Evolutionary conservation across 1,284 basidiomycete genomes (phyloP).

Genomic region (Sanghuangporus sanghuang): DNA sequence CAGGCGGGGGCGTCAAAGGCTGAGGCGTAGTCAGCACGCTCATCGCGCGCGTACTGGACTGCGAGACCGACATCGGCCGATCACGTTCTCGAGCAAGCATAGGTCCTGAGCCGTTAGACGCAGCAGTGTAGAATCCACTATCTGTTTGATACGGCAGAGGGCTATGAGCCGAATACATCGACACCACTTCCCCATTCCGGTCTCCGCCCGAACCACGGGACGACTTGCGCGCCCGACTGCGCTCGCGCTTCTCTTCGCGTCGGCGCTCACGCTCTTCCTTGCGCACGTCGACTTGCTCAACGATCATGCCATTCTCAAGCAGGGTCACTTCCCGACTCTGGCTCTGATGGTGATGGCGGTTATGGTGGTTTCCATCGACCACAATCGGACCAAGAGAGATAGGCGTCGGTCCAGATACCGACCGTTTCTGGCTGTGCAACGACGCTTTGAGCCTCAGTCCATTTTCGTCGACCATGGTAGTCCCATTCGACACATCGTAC

Average conservation of each 20-base stretch:
- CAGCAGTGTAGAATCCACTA: conserved; percentile 38
- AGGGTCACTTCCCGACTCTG: conserved; percentile 64
- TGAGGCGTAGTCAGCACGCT: conserved; percentile 47
- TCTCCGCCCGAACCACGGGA: conserved; percentile 43
- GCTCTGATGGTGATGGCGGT: conserved; percentile 10
- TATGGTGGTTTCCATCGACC: conserved; percentile 6
- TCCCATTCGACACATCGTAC: conserved; percentile 51
- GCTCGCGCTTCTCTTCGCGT: conserved; percentile 52
- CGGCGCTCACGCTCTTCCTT: conserved; percentile 69
- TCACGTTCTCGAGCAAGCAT: conserved; percentile 11
- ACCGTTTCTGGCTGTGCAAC: conserved; percentile 52
- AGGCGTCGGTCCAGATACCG: conserved; percentile 21
- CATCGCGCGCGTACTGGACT: conserved; percentile 51
- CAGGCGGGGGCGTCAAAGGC: conserved; percentile 14
- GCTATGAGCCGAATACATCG: conserved; percentile 62
- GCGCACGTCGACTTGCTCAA: conserved; percentile 80
- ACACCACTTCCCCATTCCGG: conserved; percentile 58
- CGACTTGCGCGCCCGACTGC: conserved; percentile 60
- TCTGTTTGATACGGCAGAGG: conserved; percentile 48
- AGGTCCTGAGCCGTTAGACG: conserved; percentile 7
- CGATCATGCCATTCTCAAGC: conserved; percentile 80
- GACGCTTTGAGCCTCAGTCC: conserved; percentile 3
- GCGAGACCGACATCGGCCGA: conserved; percentile 52
- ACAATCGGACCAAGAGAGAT: conserved; percentile 32
- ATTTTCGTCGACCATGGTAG: conserved; percentile 18